A percentile compares a stretch with the other conserved stretches of the same genome.
Conservation (phyloP, 192 early-diverging fungal genomes). For the Phlyctochytrium bullatum region DNA sequence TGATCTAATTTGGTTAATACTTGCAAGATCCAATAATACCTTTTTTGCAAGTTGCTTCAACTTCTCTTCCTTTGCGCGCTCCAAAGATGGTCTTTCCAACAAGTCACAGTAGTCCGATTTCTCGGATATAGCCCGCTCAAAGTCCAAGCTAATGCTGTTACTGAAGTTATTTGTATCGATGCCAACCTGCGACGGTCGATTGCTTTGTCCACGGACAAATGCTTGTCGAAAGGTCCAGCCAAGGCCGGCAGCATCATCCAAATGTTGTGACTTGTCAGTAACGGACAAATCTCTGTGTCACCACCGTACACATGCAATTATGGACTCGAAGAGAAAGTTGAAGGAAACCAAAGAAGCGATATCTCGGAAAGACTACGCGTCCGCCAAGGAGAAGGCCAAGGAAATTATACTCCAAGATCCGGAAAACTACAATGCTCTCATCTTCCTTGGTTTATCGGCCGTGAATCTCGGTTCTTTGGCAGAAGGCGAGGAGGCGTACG, state of each 20-base stretch:
- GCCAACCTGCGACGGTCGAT: too few species aligned
- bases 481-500: conserved; percentile 25
- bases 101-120: too few species aligned
- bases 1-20: conserved; percentile 1
- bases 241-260: too few species aligned
- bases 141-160: too few species aligned
- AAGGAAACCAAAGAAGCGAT: conserved; percentile 34
- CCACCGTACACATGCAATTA: conserved; percentile 2
- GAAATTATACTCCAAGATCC: conserved; percentile 27
- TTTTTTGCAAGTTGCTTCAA: conserved; percentile 25
- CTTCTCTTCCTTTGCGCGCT: conserved; percentile 12
- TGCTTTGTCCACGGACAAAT: too few species aligned
- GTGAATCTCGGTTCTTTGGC: conserved; percentile 19
- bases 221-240: too few species aligned
- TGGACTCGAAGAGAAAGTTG: conserved; percentile 22
- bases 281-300: neutral
- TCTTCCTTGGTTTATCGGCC: conserved; percentile 36
- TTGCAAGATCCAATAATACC: conserved; percentile 9
- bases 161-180: too few species aligned
- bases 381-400: conserved; percentile 23
- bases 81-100: neutral
- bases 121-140: too few species aligned
- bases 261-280: too few species aligned
- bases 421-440: conserved; percentile 43
- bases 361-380: conserved; percentile 27